Conservation (phyloP, 805 yeast species). For the Saccharomycopsis schoenii region DNA sequence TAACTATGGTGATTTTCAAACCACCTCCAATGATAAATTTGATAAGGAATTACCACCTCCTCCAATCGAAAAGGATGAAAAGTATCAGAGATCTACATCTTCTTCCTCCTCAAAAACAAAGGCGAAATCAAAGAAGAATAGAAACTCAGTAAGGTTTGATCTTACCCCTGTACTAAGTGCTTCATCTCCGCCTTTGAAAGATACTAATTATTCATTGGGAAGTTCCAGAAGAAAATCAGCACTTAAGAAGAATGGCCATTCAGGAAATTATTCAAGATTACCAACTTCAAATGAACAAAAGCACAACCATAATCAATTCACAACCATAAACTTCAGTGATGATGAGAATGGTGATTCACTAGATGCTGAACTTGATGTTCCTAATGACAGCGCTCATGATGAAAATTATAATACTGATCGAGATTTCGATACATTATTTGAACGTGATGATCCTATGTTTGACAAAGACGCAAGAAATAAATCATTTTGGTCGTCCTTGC, state of each 20-base stretch:
- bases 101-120: not conserved
- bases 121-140: not conserved
- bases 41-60: conserved; percentile 7
- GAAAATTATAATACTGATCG: not conserved
- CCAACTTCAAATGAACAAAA: not conserved
- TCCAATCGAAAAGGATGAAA: conserved; percentile 8
- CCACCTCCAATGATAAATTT: not conserved
- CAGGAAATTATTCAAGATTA: not conserved
- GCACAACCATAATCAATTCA: not conserved
- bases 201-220: not conserved
- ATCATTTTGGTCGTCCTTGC: not conserved
- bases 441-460: not conserved
- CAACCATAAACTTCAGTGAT: not conserved
- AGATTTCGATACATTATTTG: not conserved
- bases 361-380: conserved; percentile 1
- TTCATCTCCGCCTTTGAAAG: not conserved
- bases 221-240: not conserved
- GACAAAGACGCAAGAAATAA: not conserved
- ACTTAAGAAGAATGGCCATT: not conserved
- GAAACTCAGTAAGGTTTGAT: conserved; percentile 4
- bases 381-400: conserved; percentile 2
- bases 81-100: not conserved
- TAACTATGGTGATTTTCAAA: conserved; percentile 12
- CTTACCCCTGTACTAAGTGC: not conserved
- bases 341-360: conserved; percentile 2